These are phyloP conservation scores for Dalechampia spathulata DNA, from an alignment of 441 rosid species.

Conservation along the genomic window DNA sequence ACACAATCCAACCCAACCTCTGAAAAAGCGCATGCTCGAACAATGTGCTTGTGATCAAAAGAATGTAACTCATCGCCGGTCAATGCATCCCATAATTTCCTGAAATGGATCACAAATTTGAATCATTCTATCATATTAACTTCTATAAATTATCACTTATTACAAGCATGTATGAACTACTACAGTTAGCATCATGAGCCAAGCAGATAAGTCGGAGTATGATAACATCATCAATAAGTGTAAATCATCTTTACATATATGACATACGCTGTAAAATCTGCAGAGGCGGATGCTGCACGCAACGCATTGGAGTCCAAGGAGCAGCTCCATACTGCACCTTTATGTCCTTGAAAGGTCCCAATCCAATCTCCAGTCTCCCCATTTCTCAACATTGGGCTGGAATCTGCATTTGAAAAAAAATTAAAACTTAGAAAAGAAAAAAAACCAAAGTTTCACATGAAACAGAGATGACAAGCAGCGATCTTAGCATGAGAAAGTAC, in stretches of 20 bases:
- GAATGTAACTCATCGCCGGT: slow-evolving; percentile 88
- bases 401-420: slow-evolving; percentile 6
- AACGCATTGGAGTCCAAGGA: slow-evolving; percentile 77
- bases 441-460: too few species aligned
- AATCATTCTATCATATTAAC: not conserved
- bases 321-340: slow-evolving; percentile 98
- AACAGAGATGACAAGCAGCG: too few species aligned
- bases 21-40: slow-evolving; percentile 90
- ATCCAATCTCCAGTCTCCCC: slow-evolving; percentile 99
- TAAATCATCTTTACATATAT: too few species aligned
- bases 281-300: slow-evolving; percentile 92
- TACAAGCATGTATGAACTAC: too few species aligned
- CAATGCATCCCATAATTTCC: slow-evolving; percentile 97
- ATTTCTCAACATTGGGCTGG: slow-evolving; percentile 88
- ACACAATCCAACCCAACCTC: slow-evolving; percentile 43
- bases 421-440: too few species aligned
- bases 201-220: too few species aligned
- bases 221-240: too few species aligned
- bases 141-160: too few species aligned
- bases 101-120: slow-evolving; percentile 22
- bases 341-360: slow-evolving; percentile 96
- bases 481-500: too few species aligned
- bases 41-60: slow-evolving; percentile 95
- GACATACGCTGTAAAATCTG: slow-evolving; percentile 86
- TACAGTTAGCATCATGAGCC: too few species aligned